phyloP scores from a whole-genome alignment of 345 rosid genomes.

The Cardamine occulta region DNA sequence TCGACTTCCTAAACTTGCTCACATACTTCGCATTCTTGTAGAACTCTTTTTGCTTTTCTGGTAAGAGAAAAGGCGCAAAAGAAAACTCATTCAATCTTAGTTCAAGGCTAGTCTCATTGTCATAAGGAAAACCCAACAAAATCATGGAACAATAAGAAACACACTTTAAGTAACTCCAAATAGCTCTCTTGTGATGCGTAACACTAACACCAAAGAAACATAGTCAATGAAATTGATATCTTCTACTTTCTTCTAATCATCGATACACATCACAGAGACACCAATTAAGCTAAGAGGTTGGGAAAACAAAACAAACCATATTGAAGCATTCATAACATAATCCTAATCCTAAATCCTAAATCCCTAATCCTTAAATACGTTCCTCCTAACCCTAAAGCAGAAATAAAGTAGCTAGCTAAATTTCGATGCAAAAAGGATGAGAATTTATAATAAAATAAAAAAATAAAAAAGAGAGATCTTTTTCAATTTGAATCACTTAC shows the following conservation, averaged over 20 bases:
- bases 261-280: not conserved
- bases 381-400: not conserved
- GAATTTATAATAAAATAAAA: not conserved
- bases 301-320: not conserved
- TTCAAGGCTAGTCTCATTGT: conserved; percentile 19
- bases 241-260: conserved; percentile 3
- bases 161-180: not conserved
- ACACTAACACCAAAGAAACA: conserved; percentile 7
- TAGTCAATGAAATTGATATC: not conserved
- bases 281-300: conserved; percentile 1
- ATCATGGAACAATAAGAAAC: not conserved
- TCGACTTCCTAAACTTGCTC: conserved; percentile 64
- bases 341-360: not conserved
- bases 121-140: not conserved
- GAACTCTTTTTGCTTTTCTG: conserved; percentile 78
- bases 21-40: conserved; percentile 82
- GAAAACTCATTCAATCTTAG: not conserved
- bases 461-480: not conserved
- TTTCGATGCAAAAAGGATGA: not conserved
- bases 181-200: not conserved
- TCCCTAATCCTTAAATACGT: not conserved
- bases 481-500: conserved; percentile 39
- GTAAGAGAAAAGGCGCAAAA: not conserved
- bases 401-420: not conserved
- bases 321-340: not conserved